Evolutionary conservation across 805 yeast species (phyloP).

Genomic region (Sugiyamaella mastotermitis): DNA sequence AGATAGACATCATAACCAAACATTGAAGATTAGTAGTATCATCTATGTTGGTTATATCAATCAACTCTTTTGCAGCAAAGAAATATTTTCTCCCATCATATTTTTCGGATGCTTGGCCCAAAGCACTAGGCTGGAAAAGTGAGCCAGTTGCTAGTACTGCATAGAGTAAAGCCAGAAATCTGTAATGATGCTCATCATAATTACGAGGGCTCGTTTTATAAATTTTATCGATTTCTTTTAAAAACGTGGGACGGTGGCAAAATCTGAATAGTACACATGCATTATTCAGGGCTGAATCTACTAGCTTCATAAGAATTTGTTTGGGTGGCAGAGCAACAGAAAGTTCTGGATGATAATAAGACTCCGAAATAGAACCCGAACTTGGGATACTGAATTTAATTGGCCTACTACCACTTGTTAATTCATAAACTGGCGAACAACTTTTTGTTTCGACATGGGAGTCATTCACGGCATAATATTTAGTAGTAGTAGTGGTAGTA

Average conservation of each 20-base stretch:
- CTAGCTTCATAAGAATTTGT: conserved; percentile 60
- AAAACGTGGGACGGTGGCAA: conserved; percentile 75
- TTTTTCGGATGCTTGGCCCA: no score
- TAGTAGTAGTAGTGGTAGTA: no score
- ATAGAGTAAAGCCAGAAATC: conserved; percentile 72
- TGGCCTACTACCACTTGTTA: no score
- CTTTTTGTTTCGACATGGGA: no score
- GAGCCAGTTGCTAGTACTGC: conserved; percentile 86
- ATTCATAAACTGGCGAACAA: no score
- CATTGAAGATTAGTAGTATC: conserved; percentile 80
- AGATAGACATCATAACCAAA: conserved; percentile 75
- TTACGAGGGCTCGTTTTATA: conserved; percentile 71
- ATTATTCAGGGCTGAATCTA: conserved; percentile 71
- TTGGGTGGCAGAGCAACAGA: conserved; percentile 69
- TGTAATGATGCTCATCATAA: conserved; percentile 65
- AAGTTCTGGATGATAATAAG: no score
- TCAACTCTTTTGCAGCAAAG: conserved; percentile 67
- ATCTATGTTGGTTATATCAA: conserved; percentile 80
- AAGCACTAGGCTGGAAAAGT: no score
- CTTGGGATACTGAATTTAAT: no score
- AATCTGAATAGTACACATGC: conserved; percentile 83
- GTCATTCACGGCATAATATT: no score
- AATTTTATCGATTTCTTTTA: conserved; percentile 64
- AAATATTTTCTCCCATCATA: conserved; percentile 74
- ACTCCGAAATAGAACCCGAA: no score